phyloP scores from a whole-genome alignment of 2,329 filamentous ascomycete genomes.

The Fusarium sp. region DNA sequence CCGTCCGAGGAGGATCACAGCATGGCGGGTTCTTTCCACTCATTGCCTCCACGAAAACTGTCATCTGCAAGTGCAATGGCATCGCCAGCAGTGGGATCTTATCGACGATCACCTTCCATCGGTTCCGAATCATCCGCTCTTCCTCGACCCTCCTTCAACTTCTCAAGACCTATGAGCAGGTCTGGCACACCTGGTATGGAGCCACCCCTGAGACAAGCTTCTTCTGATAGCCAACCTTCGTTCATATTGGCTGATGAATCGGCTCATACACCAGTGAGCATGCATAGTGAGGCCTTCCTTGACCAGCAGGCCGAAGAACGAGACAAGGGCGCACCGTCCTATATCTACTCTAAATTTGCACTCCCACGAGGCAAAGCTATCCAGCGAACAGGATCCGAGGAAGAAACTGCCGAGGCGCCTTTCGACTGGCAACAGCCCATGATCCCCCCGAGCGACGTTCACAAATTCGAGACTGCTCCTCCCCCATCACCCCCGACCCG shows the following conservation, averaged over 20 bases:
- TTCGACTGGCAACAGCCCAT: constrained; percentile 73
- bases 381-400: constrained; percentile 74
- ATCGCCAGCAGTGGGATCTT: constrained; percentile 71
- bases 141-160: constrained; percentile 86
- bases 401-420: constrained; percentile 63
- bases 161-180: constrained; percentile 88
- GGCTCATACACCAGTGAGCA: constrained; percentile 76
- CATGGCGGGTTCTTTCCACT: constrained; percentile 66
- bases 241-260: constrained; percentile 73
- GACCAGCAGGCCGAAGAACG: constrained; percentile 63
- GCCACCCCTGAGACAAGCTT: constrained; percentile 70
- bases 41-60: constrained; percentile 79
- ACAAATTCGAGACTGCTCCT: constrained; percentile 58
- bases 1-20: constrained; percentile 78
- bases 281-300: constrained; percentile 76
- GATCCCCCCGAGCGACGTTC: constrained; percentile 56
- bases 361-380: constrained; percentile 85
- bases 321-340: constrained; percentile 73
- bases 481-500: constrained; percentile 72
- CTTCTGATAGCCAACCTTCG: constrained; percentile 75
- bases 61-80: constrained; percentile 72
- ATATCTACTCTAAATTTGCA: constrained; percentile 86
- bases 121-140: constrained; percentile 83
- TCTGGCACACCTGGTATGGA: constrained; percentile 71
- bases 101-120: constrained; percentile 84